Evolutionary conservation across 306 rosid species (phyloP), one percentile per base, ranked within the genome.

Genomic region (Citrullus mucosospermus): DNA sequence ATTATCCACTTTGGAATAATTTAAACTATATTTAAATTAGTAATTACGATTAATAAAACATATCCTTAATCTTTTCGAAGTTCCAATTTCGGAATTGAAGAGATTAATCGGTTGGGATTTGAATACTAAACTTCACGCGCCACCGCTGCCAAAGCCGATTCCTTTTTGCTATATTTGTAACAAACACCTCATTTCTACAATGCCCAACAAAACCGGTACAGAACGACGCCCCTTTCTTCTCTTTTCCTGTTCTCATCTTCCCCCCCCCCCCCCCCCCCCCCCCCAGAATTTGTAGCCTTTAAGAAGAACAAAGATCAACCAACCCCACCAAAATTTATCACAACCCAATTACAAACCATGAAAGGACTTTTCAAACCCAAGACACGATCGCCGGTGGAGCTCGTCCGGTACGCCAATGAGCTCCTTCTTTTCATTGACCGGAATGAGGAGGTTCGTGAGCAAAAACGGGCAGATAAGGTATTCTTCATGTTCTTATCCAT

Each of bases 391-490:
- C 88, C 92, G 1, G 54, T 25, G 15, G 91, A 87, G 65, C 85
- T 90, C 6, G 87, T 90, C 0, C 87, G 81, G 68, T 87, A 82
- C 16, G 71, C 60, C 6, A 80, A 66, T 0, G 91, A 87, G 14
- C 91, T 87, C 70, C 83, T 89, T 4, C 2, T 83, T 4, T 85
- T 81, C 48, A 17, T 89, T 44, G 50, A 80, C 1, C 41, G 55
- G 48, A 80, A 81, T n/a, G 15, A 55, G 6, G 82, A 75, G 36
- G 74, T 13, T 32, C 89, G 76, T 0, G 83, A 80, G 57, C 79
- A 53, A 34, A 89, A 84, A 72, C 86, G 89, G 22, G 89, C 84
- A 57, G 91, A 89, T 10, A 89, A 85, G 92, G 93, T 88, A 2
- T 20, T 88, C 1, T 28, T 4, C 14, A 14, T 16, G 3, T 53